Conservation (phyloP, 1,139 yeast genomes). For the Kodamaea derodonti region DNA sequence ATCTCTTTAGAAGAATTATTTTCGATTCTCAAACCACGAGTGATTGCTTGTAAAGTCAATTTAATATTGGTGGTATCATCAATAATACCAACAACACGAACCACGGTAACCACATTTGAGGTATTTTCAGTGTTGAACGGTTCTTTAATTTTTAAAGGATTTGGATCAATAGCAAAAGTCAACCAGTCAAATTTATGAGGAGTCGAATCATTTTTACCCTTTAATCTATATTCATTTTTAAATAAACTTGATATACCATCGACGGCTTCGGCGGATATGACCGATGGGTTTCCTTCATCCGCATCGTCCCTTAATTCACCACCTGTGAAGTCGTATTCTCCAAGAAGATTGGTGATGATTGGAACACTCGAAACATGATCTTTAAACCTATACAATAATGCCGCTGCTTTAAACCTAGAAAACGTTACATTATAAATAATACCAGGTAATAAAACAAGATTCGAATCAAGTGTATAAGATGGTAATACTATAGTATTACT, state of each 20-base stretch:
- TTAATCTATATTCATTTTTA: constrained; percentile 16
- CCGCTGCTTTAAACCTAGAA: constrained; percentile 45
- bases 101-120: constrained; percentile 38
- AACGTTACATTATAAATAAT: constrained; percentile 56
- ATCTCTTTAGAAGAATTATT: constrained; percentile 6
- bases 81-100: constrained; percentile 46
- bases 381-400: constrained; percentile 38
- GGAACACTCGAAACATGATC: constrained; percentile 27
- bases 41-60: constrained; percentile 52
- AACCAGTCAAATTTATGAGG: constrained; percentile 34
- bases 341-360: constrained; percentile 28
- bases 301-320: constrained; percentile 9
- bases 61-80: constrained; percentile 44
- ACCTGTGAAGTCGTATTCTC: constrained; percentile 33
- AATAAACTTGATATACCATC: constrained; percentile 32
- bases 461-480: constrained; percentile 40
- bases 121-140: constrained; percentile 13
- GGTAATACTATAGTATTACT: constrained; percentile 28
- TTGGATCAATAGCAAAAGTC: constrained; percentile 39
- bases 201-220: constrained; percentile 2
- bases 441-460: constrained; percentile 56
- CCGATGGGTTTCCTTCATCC: constrained; percentile 14
- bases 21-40: constrained; percentile 35
- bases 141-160: constrained; percentile 33
- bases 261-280: constrained; percentile 32